Evolutionary conservation across 768 basidiomycete genomes (phyloP), one percentile per base, ranked within the genome.

Genomic region (Russula olivacea): DNA sequence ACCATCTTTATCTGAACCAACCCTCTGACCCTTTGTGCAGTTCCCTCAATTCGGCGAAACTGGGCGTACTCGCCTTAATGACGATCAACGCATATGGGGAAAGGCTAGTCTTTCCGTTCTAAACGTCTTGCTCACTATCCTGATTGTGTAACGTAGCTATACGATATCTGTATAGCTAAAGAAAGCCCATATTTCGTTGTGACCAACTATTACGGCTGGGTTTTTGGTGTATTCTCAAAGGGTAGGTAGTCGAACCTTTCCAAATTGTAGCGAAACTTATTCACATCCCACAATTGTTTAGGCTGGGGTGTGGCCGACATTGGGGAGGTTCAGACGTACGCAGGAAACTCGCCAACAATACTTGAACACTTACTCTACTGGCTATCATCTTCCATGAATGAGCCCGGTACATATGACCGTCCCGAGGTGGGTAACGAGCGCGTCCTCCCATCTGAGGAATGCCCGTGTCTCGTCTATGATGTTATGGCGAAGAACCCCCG

Each of bases 171-270:
- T 43, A 50, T 55, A 49, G 58, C 59, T 19, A 63, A 59, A n/a
- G 56, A 68, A 15, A 36, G 66, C 48, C 70, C 58, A 21, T 63
- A 56, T 43, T 71, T 70, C 50, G 68, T 63, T 15, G 54, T 71
- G 14, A 71, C 70, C 6, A 70, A 67, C 36, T 70, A 70, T 25
- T 59, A 64, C 7, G 59, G 63, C 10, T 71, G 70, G 70, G 62
- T 66, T 32, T 70, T 71, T 34, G 70, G 70, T 28, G 61, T 56
- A 36, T 71, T 71, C 61, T 67, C 64, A 49, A 66, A 55, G 30
- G 66, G 66, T 67, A 8, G 21, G 34, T 58, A 14, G 38, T 23
- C 36, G 10, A 55, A 9, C 4, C 1, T 55, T 23, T 40, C 49
- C n/a, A 8, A 41, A 19, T 32, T 11, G 25, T 15, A 58, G 8